phyloP scores from a whole-genome alignment of 2,329 filamentous ascomycete species.

The Falciphora oryzae region DNA sequence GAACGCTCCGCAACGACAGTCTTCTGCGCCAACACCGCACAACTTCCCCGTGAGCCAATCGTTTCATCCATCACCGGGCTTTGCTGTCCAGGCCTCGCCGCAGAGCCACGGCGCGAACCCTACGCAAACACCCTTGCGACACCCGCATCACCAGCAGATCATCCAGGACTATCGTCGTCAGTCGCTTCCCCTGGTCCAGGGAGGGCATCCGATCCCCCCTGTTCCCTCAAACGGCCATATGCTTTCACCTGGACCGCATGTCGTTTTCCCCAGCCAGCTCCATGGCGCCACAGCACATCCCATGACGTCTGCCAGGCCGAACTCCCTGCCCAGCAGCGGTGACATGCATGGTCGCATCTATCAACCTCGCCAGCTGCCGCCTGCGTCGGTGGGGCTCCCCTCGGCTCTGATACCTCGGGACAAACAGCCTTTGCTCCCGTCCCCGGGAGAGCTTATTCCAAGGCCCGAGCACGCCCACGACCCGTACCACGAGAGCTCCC shows the following conservation, averaged over 20 bases:
- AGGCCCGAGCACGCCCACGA: slow-evolving; percentile 34
- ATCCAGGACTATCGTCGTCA: slow-evolving; percentile 1
- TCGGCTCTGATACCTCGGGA: no score
- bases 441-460: slow-evolving; percentile 16
- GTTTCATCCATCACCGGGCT: not conserved
- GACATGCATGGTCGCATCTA: not conserved
- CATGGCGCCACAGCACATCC: not conserved
- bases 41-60: not conserved
- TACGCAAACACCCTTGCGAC: slow-evolving; percentile 9
- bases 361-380: not conserved
- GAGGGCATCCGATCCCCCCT: no score
- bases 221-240: not conserved
- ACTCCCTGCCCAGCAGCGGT: not conserved
- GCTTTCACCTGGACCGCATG: not conserved
- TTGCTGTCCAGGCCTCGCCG: not conserved
- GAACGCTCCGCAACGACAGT: not conserved
- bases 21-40: not conserved
- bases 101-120: not conserved
- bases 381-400: not conserved
- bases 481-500: slow-evolving; percentile 34
- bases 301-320: no score
- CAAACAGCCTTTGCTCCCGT: slow-evolving; percentile 17
- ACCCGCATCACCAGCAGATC: not conserved
- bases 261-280: not conserved
- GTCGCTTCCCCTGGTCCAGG: not conserved